Evolutionary conservation across 2,329 filamentous ascomycete species (phyloP).

Genomic region (Aspergillus sp.): DNA sequence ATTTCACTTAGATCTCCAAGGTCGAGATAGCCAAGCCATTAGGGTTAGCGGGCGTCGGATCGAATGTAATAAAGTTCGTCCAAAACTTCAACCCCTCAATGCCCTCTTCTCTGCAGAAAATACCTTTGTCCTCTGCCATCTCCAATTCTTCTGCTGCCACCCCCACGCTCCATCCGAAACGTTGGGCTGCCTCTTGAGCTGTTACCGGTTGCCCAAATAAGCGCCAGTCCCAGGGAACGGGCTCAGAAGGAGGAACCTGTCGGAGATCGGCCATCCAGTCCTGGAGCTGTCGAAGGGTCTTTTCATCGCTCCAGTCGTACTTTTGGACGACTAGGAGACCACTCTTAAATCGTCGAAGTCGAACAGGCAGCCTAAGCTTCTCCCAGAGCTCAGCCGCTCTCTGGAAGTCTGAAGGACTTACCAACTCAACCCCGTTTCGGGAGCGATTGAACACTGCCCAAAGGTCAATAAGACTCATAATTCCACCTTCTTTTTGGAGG

Average conservation of each 20-base stretch:
- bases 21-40: slow-evolving; percentile 1
- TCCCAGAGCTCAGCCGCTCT: slow-evolving; percentile 89
- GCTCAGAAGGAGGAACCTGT: slow-evolving; percentile 61
- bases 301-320: slow-evolving; percentile 84
- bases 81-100: slow-evolving; percentile 91
- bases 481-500: slow-evolving; percentile 76
- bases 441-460: slow-evolving; percentile 96
- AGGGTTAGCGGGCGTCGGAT: slow-evolving; percentile 3
- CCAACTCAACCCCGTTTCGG: slow-evolving; percentile 87
- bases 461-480: slow-evolving; percentile 84
- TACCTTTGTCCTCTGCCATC: slow-evolving; percentile 91
- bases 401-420: slow-evolving; percentile 88
- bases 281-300: slow-evolving; percentile 74
- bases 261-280: slow-evolving; percentile 77
- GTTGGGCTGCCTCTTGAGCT: slow-evolving; percentile 81
- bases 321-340: slow-evolving; percentile 93
- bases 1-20: slow-evolving; percentile 4
- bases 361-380: slow-evolving; percentile 78
- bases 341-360: slow-evolving; percentile 84
- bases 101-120: slow-evolving; percentile 85
- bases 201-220: slow-evolving; percentile 82
- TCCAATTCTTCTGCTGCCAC: slow-evolving; percentile 94
- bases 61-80: slow-evolving; percentile 64
- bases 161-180: slow-evolving; percentile 95
- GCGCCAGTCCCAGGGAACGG: slow-evolving; percentile 73